phyloP scores from a whole-genome alignment of 208 protist species.

The Wallacemonas rigidus region DNA sequence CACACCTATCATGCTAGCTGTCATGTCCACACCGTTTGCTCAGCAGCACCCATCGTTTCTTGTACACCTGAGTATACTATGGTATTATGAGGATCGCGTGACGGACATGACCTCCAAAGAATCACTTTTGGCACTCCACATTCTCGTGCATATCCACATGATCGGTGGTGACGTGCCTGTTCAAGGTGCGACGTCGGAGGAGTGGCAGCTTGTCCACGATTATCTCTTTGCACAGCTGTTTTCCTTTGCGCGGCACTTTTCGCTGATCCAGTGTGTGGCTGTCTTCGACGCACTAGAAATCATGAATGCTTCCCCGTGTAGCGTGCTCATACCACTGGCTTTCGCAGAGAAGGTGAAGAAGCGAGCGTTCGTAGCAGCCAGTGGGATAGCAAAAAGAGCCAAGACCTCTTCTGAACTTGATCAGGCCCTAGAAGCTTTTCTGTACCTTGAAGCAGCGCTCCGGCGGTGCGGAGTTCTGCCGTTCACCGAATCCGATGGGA shows the following conservation, averaged over 20 bases:
- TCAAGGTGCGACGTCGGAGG: conserved; percentile 6
- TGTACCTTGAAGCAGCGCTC: conserved; percentile 31
- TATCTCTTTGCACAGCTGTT: conserved; percentile 64
- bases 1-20: conserved; percentile 22
- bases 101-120: conserved; percentile 19
- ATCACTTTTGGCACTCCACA: conserved; percentile 16
- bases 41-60: conserved; percentile 7
- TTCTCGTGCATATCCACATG: conserved; percentile 19
- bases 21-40: conserved; percentile 30
- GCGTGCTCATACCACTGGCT: conserved; percentile 36
- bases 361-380: conserved; percentile 23
- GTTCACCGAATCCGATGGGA: conserved; percentile 25
- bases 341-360: conserved; percentile 58
- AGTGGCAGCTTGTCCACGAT: conserved; percentile 50
- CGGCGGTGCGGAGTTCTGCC: conserved; percentile 46
- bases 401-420: conserved; percentile 9
- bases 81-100: conserved; percentile 15
- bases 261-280: conserved; percentile 37
- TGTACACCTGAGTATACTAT: conserved; percentile 1
- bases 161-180: conserved; percentile 17
- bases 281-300: conserved; percentile 57
- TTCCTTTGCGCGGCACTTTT: conserved; percentile 31
- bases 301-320: conserved; percentile 50
- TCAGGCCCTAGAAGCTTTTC: conserved; percentile 11
- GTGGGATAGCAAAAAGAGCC: conserved; percentile 16